A percentile compares a stretch with the other conserved stretches of the same genome.
Evolutionary conservation across 371 early-diverging fungal species (phyloP).

Genomic region (Mucor racemosus): DNA sequence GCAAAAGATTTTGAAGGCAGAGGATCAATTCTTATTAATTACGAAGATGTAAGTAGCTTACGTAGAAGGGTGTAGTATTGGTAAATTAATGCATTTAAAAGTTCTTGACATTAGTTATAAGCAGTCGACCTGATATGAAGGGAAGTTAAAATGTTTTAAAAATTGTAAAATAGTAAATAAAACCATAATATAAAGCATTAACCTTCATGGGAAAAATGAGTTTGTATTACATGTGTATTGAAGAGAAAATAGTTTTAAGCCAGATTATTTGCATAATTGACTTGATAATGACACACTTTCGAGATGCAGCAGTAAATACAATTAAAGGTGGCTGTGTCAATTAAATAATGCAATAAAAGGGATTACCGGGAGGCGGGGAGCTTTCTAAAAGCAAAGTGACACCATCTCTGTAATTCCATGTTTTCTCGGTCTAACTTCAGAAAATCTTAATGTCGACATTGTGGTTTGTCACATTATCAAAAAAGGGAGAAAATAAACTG

Average conservation of each 20-base stretch:
- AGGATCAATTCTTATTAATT: conserved; percentile 80
- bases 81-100: not conserved
- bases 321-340: no score
- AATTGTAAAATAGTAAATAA: conserved; percentile 1
- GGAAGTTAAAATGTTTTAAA: conserved; percentile 13
- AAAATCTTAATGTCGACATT: not conserved
- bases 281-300: not conserved
- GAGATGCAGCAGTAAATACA: no score
- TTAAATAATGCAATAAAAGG: not conserved
- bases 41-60: conserved; percentile 62
- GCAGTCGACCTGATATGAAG: conserved; percentile 29
- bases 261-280: not conserved
- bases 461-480: not conserved
- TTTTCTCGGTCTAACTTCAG: not conserved
- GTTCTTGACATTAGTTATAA: conserved; percentile 27
- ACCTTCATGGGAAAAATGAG: not conserved
- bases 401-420: not conserved
- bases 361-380: not conserved
- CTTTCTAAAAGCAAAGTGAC: not conserved
- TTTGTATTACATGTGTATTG: not conserved
- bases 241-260: no score
- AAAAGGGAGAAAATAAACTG: not conserved
- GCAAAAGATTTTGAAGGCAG: conserved; percentile 72
- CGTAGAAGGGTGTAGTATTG: no score
- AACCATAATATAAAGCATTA: not conserved